phyloP scores from a whole-genome alignment of 1,139 yeast genomes.

The Yamadazyma siamensis region DNA sequence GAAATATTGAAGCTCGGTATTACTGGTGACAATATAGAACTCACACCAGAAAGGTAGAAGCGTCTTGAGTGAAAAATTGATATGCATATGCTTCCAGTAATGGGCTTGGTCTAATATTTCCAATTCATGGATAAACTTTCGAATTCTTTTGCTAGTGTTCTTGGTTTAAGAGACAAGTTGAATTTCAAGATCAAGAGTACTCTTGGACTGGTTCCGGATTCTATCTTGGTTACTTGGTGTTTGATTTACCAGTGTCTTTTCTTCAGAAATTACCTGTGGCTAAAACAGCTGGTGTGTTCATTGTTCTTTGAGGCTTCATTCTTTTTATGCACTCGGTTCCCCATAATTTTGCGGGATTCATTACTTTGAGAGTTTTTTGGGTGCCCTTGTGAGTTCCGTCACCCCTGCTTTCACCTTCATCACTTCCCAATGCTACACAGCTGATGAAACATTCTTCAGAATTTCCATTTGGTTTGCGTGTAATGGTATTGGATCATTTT shows the following conservation, averaged over 20 bases:
- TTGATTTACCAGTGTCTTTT: slow-evolving; percentile 45
- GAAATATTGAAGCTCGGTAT: slow-evolving; percentile 28
- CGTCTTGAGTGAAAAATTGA: slow-evolving; percentile 31
- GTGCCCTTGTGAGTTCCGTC: slow-evolving; percentile 51
- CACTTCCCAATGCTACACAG: slow-evolving; percentile 27
- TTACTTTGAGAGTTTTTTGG: slow-evolving; percentile 37
- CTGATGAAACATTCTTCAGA: slow-evolving; percentile 21
- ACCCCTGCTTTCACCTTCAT: slow-evolving; percentile 59
- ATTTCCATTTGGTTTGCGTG: slow-evolving; percentile 28
- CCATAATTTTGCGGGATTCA: slow-evolving; percentile 24
- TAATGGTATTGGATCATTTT: slow-evolving; percentile 30
- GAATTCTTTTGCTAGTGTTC: slow-evolving; percentile 55
- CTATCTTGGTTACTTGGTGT: slow-evolving; percentile 51
- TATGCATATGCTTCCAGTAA: slow-evolving; percentile 48
- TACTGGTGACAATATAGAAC: slow-evolving; percentile 12
- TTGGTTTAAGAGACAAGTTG: slow-evolving; percentile 51
- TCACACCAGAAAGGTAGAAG: slow-evolving; percentile 16
- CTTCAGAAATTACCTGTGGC: slow-evolving; percentile 37
- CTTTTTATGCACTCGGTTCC: slow-evolving; percentile 27
- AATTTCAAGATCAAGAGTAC: slow-evolving; percentile 47
- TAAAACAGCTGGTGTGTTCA: slow-evolving; percentile 21
- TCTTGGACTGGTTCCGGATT: slow-evolving; percentile 62
- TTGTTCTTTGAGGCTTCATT: slow-evolving; percentile 29
- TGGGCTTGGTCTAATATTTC: slow-evolving; percentile 52
- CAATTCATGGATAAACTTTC: slow-evolving; percentile 68